A percentile compares a stretch with the other conserved stretches of the same genome.
These are phyloP conservation scores for Beverwykella pulmonaria DNA, from an alignment of 495 filamentous ascomycete genomes.

Conservation along the genomic window DNA sequence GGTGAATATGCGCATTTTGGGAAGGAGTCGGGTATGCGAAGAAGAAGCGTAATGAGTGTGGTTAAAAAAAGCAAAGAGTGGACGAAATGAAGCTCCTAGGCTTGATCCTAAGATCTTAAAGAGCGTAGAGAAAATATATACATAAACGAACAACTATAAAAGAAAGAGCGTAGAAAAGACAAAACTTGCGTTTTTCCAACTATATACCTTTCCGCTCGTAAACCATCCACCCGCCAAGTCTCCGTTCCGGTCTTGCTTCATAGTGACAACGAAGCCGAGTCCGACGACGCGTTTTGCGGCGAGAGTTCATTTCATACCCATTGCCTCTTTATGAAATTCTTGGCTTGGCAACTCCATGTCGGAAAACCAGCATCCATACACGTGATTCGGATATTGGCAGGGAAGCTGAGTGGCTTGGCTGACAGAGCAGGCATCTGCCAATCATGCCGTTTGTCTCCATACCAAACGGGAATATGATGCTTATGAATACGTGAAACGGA, in stretches of 20 bases:
- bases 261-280: neutral
- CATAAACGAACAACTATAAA: neutral
- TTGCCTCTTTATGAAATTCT: no score
- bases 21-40: neutral
- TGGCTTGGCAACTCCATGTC: no score
- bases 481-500: no score
- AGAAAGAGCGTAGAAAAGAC: neutral
- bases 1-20: neutral
- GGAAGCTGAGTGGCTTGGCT: no score
- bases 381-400: no score
- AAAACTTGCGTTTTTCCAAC: neutral
- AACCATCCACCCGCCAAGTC: neutral
- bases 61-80: neutral
- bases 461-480: no score
- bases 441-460: no score
- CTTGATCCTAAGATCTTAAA: neutral
- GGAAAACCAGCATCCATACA: no score
- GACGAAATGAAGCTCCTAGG: neutral
- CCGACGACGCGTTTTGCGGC: no score
- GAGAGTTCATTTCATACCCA: no score
- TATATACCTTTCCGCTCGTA: neutral
- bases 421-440: no score
- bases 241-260: neutral
- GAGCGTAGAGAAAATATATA: neutral
- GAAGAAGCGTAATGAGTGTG: neutral